Base-by-base conservation (phyloP, 768 basidiomycete genomes). In the Phlebiopsis flavidoalba region DNA sequence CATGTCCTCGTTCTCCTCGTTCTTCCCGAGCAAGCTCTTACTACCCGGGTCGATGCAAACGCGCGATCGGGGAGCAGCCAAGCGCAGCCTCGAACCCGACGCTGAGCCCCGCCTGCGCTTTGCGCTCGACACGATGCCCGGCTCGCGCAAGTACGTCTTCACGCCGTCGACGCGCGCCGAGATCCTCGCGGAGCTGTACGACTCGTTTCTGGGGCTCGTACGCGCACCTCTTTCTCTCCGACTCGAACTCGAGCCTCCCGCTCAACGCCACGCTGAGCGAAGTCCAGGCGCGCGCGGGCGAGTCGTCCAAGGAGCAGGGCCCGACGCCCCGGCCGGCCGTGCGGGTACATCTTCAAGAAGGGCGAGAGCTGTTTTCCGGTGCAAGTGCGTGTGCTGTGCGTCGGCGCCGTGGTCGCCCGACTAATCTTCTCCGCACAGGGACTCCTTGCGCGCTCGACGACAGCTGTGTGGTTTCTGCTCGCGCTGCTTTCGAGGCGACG, bases 281-380 rank as follows among this genome's bases (percentile, higher is more conserved):
- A 57, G 83, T 87, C 35, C 92, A 94, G 73, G 73, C 77, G 22
- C 79, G 80, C 33, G 71, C 81, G 5, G 80, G 78, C 19, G n/a
- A n/a, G n/a, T 84, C 84, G 63, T 85, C 82, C n/a, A 80, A 80
- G 61, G 81, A 84, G 31, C 83, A 85, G 24, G 80, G 80, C 8
- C 69, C 84, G 0, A 72, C 82, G 17, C 87, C n/a, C 86, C n/a
- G 91, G 89, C 8, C 79, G 86, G 63, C 82, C 88, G 0, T 96
- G 94, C 69, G 89, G 86, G 1, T 84, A 90, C 69, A 90, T 95
- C 46, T 93, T 96, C 74, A 88, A 86, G 72, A 91, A 91, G 66
- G 94, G 94, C 21, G 94, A 97, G 73, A 87, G 88, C 66, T 94
- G 94, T 66, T 96, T n/a, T 95, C 73, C 82, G 93, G 53, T 96